phyloP scores from a whole-genome alignment of 1,139 yeast species.

The Magnusiomyces paraingens region DNA sequence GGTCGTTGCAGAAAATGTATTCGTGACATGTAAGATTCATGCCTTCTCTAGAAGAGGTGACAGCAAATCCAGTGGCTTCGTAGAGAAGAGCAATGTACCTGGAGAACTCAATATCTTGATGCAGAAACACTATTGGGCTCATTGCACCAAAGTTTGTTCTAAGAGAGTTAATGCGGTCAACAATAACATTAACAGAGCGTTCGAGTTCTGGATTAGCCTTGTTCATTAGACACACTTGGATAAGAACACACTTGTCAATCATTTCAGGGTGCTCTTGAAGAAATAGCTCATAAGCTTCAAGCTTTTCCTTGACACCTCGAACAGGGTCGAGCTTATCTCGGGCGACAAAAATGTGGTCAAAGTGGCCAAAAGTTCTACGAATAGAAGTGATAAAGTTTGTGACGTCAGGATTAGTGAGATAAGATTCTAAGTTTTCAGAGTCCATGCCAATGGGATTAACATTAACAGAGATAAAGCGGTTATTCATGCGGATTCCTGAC shows the following conservation, averaged over 20 bases:
- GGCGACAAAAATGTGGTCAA: constrained; percentile 57
- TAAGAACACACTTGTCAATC: constrained; percentile 62
- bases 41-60: constrained; percentile 91
- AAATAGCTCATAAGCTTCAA: constrained; percentile 80
- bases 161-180: constrained; percentile 76
- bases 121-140: constrained; percentile 72
- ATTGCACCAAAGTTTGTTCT: constrained; percentile 57
- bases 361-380: too few species aligned
- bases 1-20: constrained; percentile 68
- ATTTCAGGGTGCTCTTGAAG: constrained; percentile 64
- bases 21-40: constrained; percentile 96
- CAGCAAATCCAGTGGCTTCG: constrained; percentile 84
- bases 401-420: too few species aligned
- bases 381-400: too few species aligned
- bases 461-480: constrained; percentile 58
- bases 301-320: constrained; percentile 82
- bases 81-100: constrained; percentile 81
- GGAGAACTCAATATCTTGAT: constrained; percentile 81
- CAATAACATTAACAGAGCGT: constrained; percentile 66
- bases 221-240: constrained; percentile 71
- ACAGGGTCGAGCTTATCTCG: constrained; percentile 84
- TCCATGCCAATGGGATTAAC: constrained; percentile 86
- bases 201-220: constrained; percentile 45
- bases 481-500: constrained; percentile 52
- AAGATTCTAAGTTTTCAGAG: constrained; percentile 45